Evolutionary conservation across 2,329 filamentous ascomycete species (phyloP).

Genomic region (Alternaria panax): DNA sequence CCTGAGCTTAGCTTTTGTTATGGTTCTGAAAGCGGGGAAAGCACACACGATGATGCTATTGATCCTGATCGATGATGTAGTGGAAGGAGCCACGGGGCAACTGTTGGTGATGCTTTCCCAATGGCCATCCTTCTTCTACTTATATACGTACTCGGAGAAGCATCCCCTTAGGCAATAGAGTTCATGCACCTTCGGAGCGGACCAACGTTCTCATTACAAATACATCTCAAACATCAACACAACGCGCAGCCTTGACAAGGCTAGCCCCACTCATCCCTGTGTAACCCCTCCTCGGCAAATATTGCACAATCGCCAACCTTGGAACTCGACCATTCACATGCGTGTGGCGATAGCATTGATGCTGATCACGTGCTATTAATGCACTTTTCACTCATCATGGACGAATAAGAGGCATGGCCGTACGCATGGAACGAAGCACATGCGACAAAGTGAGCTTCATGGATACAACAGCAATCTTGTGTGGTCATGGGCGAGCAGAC

Average conservation of each 20-base stretch:
- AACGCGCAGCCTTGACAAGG: background rate
- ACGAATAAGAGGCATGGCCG: background rate
- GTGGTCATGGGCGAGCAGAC: background rate
- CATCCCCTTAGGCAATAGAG: background rate
- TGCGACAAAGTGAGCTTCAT: background rate
- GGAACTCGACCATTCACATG: background rate
- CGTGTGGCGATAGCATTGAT: background rate
- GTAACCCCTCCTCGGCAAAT: background rate
- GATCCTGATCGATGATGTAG: background rate
- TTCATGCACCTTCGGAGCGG: background rate
- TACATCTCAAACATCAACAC: background rate
- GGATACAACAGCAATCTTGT: background rate
- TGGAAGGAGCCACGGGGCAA: background rate
- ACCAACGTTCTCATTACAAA: background rate
- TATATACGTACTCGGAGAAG: background rate
- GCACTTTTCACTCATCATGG: background rate
- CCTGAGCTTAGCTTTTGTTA: background rate
- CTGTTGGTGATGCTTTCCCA: conserved; percentile 1
- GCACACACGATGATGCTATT: conserved; percentile 4
- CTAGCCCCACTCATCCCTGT: background rate
- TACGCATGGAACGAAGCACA: background rate
- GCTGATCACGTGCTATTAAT: background rate
- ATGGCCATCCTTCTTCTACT: background rate
- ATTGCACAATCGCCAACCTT: background rate
- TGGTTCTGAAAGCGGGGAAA: background rate